Conservation (phyloP, 768 basidiomycete species). For the Melanogaster broomeanus region DNA sequence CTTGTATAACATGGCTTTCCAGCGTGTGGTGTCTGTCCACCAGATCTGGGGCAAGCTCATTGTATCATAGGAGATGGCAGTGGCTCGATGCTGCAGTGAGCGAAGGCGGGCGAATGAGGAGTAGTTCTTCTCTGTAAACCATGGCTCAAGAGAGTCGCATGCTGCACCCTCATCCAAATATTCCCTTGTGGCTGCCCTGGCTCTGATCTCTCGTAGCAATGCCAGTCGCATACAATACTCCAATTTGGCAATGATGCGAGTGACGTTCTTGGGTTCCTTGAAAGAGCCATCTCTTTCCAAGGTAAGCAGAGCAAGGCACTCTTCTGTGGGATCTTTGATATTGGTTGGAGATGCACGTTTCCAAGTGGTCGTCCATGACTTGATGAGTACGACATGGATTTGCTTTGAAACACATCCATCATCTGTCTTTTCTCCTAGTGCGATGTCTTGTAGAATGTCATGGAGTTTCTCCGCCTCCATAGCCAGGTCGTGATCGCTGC, state of each 20-base stretch:
- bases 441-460: no score
- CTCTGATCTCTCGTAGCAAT: constrained; percentile 3
- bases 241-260: constrained; percentile 4
- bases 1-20: constrained; percentile 1
- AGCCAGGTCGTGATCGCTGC: no score
- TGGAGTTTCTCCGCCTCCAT: no score
- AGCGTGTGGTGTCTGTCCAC: neutral
- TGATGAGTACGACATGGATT: constrained; percentile 7
- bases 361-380: constrained; percentile 14
- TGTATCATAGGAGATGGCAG: no score
- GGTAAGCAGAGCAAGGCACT: no score
- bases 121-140: constrained; percentile 7
- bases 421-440: no score
- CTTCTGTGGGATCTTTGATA: no score
- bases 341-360: no score
- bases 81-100: no score
- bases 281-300: constrained; percentile 19
- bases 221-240: constrained; percentile 10
- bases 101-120: no score
- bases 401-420: no score
- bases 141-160: constrained; percentile 8
- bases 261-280: constrained; percentile 13
- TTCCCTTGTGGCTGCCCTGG: neutral
- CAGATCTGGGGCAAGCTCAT: constrained; percentile 5
- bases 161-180: no score